A percentile compares a stretch with the other conserved stretches of the same genome.
Conservation (phyloP, 2,329 filamentous ascomycete species). For the Talaromyces funiculosus region DNA sequence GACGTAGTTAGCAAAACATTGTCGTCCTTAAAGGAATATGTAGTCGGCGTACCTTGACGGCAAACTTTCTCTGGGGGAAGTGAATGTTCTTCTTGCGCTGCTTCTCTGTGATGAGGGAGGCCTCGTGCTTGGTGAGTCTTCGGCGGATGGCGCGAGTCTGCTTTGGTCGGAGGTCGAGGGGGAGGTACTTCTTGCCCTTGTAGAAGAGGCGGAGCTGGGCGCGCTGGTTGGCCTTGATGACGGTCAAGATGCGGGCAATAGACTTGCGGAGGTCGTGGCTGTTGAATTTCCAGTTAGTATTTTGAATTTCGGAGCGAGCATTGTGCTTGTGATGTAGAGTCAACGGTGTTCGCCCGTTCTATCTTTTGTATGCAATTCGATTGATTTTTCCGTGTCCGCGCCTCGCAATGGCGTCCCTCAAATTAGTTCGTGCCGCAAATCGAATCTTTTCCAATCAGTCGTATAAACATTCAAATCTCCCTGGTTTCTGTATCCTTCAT, state of each 20-base stretch:
- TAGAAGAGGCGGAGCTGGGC: constrained; percentile 98
- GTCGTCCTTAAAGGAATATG: no score
- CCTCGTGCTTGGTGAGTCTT: constrained; percentile 87
- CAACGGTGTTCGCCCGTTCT: background rate
- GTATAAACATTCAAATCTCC: background rate
- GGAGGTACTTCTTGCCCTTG: constrained; percentile 99
- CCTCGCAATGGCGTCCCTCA: background rate
- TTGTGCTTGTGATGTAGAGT: background rate
- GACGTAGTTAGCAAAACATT: no score
- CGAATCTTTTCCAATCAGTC: background rate
- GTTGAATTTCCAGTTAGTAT: constrained; percentile 15
- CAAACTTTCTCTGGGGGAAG: constrained; percentile 98
- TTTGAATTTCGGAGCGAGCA: background rate
- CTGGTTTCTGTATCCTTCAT: no score
- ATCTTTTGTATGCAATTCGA: constrained; percentile 6
- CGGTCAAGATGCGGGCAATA: constrained; percentile 95
- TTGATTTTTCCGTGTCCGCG: background rate
- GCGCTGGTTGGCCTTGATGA: constrained; percentile 99
- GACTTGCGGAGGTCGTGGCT: constrained; percentile 99
- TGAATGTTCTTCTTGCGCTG: constrained; percentile 92
- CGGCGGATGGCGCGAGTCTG: constrained; percentile 97
- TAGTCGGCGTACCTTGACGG: constrained; percentile 81
- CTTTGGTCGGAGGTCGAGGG: constrained; percentile 97
- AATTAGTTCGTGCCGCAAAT: background rate
- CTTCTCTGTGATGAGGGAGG: constrained; percentile 79